phyloP scores from a whole-genome alignment of 2,329 filamentous ascomycete species.

The Phyllosticta citribraziliensis region DNA sequence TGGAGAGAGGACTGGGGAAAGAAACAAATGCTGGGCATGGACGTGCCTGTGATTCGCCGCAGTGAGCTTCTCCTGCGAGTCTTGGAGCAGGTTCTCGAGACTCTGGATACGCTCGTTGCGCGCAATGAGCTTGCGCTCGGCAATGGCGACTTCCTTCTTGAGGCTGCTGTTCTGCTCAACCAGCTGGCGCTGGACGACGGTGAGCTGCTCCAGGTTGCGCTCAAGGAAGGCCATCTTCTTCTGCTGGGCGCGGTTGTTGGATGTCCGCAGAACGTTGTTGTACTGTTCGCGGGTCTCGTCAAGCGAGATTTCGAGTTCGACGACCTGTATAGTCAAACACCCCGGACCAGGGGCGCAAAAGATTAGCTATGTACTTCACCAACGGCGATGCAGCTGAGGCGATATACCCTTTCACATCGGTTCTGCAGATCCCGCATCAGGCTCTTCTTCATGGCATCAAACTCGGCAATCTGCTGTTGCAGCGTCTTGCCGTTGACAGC shows the following conservation, averaged over 20 bases:
- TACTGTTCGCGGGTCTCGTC: conserved; percentile 98
- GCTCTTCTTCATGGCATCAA: conserved; percentile 99
- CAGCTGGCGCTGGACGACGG: conserved; percentile 91
- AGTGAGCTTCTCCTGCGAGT: conserved; percentile 97
- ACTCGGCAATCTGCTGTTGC: conserved; percentile 96
- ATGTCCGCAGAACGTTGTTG: conserved; percentile 92
- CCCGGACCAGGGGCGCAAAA: background rate
- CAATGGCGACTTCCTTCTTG: conserved; percentile 99
- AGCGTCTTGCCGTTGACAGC: conserved; percentile 72
- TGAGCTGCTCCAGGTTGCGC: conserved; percentile 94
- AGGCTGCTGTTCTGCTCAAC: conserved; percentile 95
- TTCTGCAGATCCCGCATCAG: conserved; percentile 98
- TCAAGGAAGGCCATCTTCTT: conserved; percentile 99
- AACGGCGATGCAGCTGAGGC: conserved; percentile 15
- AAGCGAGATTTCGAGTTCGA: conserved; percentile 94
- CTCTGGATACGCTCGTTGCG: conserved; percentile 95
- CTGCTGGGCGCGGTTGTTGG: conserved; percentile 96
- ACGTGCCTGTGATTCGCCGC: conserved; percentile 91
- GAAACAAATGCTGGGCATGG: conserved; percentile 9
- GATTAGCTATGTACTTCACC: conserved; percentile 6
- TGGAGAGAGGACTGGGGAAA: conserved; percentile 3
- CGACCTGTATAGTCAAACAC: conserved; percentile 42
- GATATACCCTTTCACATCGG: conserved; percentile 73
- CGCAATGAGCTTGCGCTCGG: conserved; percentile 91
- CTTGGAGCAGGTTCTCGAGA: conserved; percentile 82